Conservation (phyloP, 441 rosid genomes). For the Populus hybrid region DNA sequence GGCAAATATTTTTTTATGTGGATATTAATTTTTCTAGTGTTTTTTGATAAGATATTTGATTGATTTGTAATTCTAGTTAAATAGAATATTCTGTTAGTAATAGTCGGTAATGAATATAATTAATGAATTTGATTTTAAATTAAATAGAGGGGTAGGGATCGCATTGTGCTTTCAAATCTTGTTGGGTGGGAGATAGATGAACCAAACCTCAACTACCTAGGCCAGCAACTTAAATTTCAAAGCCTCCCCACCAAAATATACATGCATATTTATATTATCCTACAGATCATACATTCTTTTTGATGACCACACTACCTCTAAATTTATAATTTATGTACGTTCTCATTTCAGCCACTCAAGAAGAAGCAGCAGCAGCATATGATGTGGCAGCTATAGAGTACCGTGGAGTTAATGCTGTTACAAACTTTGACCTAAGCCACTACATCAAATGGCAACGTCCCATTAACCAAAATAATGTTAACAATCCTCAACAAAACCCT, state of each 20-base stretch:
- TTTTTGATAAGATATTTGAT: too few relatives aligned
- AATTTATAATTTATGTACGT: not conserved
- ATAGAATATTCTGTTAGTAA: too few relatives aligned
- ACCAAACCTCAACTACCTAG: slow-evolving; percentile 43
- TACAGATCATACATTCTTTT: not conserved
- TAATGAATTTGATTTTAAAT: too few relatives aligned
- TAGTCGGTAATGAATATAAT: too few relatives aligned
- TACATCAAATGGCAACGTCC: slow-evolving; percentile 53
- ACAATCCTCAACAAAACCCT: slow-evolving; percentile 17
- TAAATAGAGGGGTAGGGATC: not conserved
- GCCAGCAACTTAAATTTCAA: slow-evolving; percentile 15
- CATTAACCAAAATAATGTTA: slow-evolving; percentile 8
- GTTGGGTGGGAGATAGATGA: slow-evolving; percentile 41
- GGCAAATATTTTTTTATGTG: too few relatives aligned
- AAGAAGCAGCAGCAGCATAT: slow-evolving; percentile 78
- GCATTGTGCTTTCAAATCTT: slow-evolving; percentile 1
- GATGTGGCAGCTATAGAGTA: slow-evolving; percentile 78
- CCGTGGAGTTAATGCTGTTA: slow-evolving; percentile 77
- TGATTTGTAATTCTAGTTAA: too few relatives aligned
- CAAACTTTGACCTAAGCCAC: slow-evolving; percentile 72
- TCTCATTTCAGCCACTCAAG: slow-evolving; percentile 63
- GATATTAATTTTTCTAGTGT: too few relatives aligned
- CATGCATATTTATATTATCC: slow-evolving; percentile 25
- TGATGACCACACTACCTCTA: not conserved
- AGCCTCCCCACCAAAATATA: slow-evolving; percentile 28